Evolutionary conservation across 768 basidiomycete species (phyloP).

Genomic region (Holtermannia corniformis): DNA sequence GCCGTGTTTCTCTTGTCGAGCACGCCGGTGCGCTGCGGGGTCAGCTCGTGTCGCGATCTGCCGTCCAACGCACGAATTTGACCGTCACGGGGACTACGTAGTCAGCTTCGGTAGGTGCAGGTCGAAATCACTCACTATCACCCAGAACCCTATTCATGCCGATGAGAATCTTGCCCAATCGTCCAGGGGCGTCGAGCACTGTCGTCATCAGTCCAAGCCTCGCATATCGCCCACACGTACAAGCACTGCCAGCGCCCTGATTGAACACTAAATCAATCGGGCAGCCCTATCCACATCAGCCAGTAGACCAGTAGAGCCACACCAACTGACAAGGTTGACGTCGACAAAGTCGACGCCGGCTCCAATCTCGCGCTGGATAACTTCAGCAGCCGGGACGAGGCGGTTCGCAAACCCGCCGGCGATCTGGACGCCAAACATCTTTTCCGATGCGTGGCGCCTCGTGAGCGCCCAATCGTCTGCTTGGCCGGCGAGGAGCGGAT

Average conservation of each 20-base stretch:
- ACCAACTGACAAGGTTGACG: constrained; percentile 50
- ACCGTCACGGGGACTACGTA: constrained; percentile 57
- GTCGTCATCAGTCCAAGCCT: constrained; percentile 4
- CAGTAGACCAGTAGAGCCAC: background rate
- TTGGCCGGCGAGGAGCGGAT: constrained; percentile 75
- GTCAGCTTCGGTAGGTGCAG: background rate
- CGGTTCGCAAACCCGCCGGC: constrained; percentile 76
- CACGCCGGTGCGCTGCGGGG: constrained; percentile 66
- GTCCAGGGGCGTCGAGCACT: constrained; percentile 76
- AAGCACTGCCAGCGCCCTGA: constrained; percentile 76
- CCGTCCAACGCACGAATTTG: constrained; percentile 37
- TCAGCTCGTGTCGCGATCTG: constrained; percentile 31
- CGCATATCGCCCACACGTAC: constrained; percentile 48
- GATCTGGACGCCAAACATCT: constrained; percentile 80
- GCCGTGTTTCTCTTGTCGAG: constrained; percentile 72
- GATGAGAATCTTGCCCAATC: constrained; percentile 72
- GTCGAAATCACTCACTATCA: constrained; percentile 46
- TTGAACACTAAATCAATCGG: constrained; percentile 95
- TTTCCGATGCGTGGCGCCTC: constrained; percentile 75
- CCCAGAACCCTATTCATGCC: constrained; percentile 90
- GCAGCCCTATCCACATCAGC: constrained; percentile 57
- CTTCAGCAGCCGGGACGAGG: constrained; percentile 68
- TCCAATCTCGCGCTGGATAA: constrained; percentile 59
- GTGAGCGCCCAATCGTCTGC: constrained; percentile 93
- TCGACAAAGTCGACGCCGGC: constrained; percentile 79